These are phyloP conservation scores for Phaffomyces antillensis DNA, from an alignment of 805 yeast genomes.

Conservation along the genomic window DNA sequence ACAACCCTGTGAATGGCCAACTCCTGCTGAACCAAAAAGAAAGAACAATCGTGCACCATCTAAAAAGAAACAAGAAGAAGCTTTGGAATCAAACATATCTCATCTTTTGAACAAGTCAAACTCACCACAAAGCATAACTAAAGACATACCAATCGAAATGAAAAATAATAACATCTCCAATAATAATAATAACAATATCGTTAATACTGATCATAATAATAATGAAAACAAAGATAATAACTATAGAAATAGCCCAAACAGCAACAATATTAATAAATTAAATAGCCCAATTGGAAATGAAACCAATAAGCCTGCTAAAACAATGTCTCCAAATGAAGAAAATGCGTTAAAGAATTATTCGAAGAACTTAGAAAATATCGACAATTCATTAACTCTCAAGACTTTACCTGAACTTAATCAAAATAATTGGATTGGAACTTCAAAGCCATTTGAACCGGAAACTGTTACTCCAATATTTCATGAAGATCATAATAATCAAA, in stretches of 20 bases:
- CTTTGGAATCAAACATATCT: too few relatives aligned
- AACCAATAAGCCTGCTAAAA: neutral
- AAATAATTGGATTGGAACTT: neutral
- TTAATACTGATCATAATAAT: too few relatives aligned
- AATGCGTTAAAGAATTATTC: constrained; percentile 1
- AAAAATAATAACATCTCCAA: too few relatives aligned
- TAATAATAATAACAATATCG: too few relatives aligned
- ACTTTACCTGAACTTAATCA: neutral
- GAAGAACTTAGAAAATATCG: constrained; percentile 1
- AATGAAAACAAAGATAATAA: too few relatives aligned
- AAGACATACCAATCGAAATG: neutral
- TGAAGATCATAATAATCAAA: neutral
- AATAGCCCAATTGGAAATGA: neutral
- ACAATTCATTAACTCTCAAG: neutral
- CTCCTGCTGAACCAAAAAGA: neutral
- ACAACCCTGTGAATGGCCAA: constrained; percentile 20
- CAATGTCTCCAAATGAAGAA: neutral
- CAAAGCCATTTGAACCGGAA: neutral
- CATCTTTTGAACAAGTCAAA: neutral
- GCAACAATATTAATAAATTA: too few relatives aligned
- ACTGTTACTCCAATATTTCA: neutral
- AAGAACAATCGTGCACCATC: neutral
- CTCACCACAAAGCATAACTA: neutral
- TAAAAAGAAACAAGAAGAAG: neutral
- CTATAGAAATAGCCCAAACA: too few relatives aligned